phyloP scores from a whole-genome alignment of 129 eudicot genomes.

The Deinandra increscens region DNA sequence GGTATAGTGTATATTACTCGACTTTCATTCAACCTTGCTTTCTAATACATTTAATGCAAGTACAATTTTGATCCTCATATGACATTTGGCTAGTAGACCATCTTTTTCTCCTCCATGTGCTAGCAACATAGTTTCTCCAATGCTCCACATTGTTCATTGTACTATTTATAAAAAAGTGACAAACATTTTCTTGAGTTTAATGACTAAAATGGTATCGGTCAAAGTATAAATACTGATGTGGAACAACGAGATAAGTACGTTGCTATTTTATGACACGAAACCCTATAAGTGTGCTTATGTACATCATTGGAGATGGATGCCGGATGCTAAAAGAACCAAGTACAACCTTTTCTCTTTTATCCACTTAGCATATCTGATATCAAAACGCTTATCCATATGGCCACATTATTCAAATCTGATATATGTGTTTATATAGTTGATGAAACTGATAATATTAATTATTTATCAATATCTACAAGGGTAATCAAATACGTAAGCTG shows the following conservation, averaged over 20 bases:
- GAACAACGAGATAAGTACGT: not conserved
- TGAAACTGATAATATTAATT: not conserved
- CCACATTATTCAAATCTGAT: not conserved
- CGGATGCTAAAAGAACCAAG: not conserved
- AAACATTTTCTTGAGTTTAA: not conserved
- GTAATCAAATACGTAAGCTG: not conserved
- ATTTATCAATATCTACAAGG: not conserved
- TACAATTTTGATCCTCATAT: slow-evolving; percentile 12
- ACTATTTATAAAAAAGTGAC: not conserved
- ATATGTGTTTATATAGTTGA: not conserved
- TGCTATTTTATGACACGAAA: not conserved
- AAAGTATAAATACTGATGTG: not conserved
- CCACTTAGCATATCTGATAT: not conserved
- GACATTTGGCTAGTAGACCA: not conserved
- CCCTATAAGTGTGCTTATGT: not conserved
- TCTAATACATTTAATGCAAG: slow-evolving; percentile 10
- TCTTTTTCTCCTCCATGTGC: not conserved
- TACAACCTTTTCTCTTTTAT: not conserved
- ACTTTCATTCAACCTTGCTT: slow-evolving; percentile 1
- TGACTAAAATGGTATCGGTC: slow-evolving; percentile 4
- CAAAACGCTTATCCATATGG: not conserved
- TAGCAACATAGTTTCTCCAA: not conserved
- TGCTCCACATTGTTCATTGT: not conserved
- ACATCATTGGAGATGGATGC: not conserved
- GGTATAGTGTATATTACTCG: slow-evolving; percentile 43